Evolutionary conservation across 2,329 filamentous ascomycete species (phyloP).

Genomic region (Ophiocordyceps camponoti-saundersi): DNA sequence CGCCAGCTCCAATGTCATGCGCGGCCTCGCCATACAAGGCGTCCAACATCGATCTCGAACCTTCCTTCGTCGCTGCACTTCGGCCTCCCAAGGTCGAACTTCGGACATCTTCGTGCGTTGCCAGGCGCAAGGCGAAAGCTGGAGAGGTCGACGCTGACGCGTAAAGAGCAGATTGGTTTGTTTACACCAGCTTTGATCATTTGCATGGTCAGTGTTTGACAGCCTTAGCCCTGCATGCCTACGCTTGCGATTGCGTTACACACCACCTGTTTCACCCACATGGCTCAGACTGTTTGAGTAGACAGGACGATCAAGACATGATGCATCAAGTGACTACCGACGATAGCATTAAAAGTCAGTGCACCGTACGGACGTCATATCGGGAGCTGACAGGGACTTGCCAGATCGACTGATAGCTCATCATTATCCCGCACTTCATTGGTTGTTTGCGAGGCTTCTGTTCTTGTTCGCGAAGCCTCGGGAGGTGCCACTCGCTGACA

Average conservation of each 20-base stretch:
- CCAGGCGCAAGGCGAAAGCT: background rate
- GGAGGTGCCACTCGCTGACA: slow-evolving; percentile 38
- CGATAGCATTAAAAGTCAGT: slow-evolving; percentile 47
- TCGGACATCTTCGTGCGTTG: slow-evolving; percentile 43
- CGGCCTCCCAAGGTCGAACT: slow-evolving; percentile 20
- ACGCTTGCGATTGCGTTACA: slow-evolving; percentile 52
- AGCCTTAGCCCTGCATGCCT: slow-evolving; percentile 36
- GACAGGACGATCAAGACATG: slow-evolving; percentile 39
- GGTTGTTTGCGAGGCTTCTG: slow-evolving; percentile 26
- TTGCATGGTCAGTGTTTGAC: slow-evolving; percentile 4
- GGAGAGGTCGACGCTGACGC: slow-evolving; percentile 2
- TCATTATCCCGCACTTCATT: slow-evolving; percentile 36
- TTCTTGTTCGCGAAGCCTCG: slow-evolving; percentile 34
- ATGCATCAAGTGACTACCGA: slow-evolving; percentile 55
- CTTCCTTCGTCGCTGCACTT: slow-evolving; percentile 36
- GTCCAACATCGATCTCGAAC: slow-evolving; percentile 37
- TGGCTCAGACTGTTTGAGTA: slow-evolving; percentile 41
- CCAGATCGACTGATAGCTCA: slow-evolving; percentile 41
- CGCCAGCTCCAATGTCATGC: slow-evolving; percentile 50
- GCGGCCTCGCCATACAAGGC: slow-evolving; percentile 32
- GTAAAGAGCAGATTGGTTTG: slow-evolving; percentile 13
- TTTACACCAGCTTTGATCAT: background rate
- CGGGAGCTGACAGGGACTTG: slow-evolving; percentile 2
- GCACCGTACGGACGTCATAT: background rate
- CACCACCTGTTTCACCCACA: slow-evolving; percentile 54